These are phyloP conservation scores for Tremella mesenterica DNA, from an alignment of 768 basidiomycete genomes.

Conservation along the genomic window DNA sequence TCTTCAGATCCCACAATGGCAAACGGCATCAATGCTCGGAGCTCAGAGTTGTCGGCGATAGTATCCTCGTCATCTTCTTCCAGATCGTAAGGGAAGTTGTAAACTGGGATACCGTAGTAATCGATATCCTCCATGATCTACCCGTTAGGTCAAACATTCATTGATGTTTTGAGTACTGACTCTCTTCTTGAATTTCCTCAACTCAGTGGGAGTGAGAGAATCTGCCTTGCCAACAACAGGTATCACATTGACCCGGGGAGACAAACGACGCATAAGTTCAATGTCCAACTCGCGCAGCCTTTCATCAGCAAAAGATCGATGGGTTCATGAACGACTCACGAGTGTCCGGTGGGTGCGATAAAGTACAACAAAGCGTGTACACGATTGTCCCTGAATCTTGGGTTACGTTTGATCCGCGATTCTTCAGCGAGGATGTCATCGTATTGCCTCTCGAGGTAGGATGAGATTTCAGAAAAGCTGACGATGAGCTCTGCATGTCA, in stretches of 20 bases:
- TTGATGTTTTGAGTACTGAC: constrained; percentile 49
- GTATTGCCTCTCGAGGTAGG: constrained; percentile 95
- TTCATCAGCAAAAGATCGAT: neutral
- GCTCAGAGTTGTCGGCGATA: constrained; percentile 91
- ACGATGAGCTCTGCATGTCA: neutral
- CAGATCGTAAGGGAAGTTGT: constrained; percentile 98
- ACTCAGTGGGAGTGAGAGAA: constrained; percentile 82
- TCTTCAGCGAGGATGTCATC: constrained; percentile 98
- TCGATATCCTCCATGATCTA: constrained; percentile 99
- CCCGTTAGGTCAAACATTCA: constrained; percentile 42
- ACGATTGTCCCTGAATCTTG: constrained; percentile 95
- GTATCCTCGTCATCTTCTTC: constrained; percentile 99
- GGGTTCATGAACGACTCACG: constrained; percentile 18
- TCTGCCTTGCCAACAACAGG: constrained; percentile 95
- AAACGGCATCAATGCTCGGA: constrained; percentile 86
- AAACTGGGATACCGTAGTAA: constrained; percentile 93
- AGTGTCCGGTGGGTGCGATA: constrained; percentile 66
- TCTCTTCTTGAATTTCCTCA: constrained; percentile 91
- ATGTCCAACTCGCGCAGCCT: constrained; percentile 93
- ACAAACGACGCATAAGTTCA: constrained; percentile 94
- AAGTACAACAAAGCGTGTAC: constrained; percentile 96
- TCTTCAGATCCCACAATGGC: constrained; percentile 96
- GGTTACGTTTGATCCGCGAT: constrained; percentile 98
- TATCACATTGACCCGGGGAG: constrained; percentile 96
- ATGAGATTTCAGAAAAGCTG: constrained; percentile 95